phyloP scores from a whole-genome alignment of 495 filamentous ascomycete genomes.

The Elasticomyces elasticus region DNA sequence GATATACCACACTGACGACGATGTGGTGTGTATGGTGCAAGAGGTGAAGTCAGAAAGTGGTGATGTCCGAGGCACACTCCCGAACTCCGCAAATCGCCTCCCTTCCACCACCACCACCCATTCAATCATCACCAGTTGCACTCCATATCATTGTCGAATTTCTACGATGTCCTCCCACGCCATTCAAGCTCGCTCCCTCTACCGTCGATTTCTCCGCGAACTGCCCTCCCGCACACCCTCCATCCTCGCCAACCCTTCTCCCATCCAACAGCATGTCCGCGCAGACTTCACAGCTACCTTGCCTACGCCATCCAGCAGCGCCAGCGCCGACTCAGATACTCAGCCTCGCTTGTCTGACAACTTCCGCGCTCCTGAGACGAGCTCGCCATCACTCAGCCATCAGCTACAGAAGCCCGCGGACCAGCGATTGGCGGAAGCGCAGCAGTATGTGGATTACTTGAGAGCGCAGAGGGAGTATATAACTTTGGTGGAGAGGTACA shows the following conservation, averaged over 20 bases:
- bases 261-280: conserved; percentile 38
- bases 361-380: neutral
- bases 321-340: neutral
- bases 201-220: conserved; percentile 84
- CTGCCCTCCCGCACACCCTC: conserved; percentile 54
- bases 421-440: conserved; percentile 46
- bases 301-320: conserved; percentile 2
- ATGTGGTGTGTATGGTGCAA: too few species aligned
- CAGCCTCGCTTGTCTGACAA: neutral
- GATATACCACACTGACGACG: too few species aligned
- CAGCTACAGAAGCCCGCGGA: conserved; percentile 6
- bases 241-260: conserved; percentile 39
- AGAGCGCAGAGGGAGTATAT: conserved; percentile 74
- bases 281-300: conserved; percentile 35
- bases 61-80: too few species aligned
- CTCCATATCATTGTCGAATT: neutral
- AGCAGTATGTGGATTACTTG: conserved; percentile 70
- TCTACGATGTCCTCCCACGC: conserved; percentile 4
- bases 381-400: conserved; percentile 1
- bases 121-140: neutral
- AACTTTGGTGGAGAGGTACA: conserved; percentile 77
- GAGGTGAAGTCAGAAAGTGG: too few species aligned
- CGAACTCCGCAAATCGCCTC: too few species aligned
- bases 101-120: too few species aligned
- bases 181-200: conserved; percentile 56